A percentile compares a stretch with the other conserved stretches of the same genome.
phyloP scores from a whole-genome alignment of 352 stramenopile species.

The Phytopythium oedochilum region DNA sequence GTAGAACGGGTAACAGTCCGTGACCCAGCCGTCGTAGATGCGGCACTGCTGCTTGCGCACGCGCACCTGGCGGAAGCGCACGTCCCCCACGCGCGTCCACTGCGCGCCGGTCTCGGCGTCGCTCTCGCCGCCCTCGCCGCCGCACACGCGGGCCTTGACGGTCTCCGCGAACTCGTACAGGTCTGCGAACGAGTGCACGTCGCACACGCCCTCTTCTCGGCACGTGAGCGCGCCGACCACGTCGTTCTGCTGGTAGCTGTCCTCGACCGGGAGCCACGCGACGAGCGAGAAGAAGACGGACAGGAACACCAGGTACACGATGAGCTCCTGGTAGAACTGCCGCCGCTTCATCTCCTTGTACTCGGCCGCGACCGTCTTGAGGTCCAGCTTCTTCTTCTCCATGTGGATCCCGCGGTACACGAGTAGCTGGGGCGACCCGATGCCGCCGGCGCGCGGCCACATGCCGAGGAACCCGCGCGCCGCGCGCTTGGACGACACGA shows the following conservation, averaged over 20 bases:
- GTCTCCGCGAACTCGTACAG: constrained; percentile 73
- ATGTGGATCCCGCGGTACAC: constrained; percentile 85
- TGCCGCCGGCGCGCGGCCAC: constrained; percentile 42
- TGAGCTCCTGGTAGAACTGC: constrained; percentile 86
- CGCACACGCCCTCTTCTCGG: constrained; percentile 72
- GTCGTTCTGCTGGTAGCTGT: constrained; percentile 84
- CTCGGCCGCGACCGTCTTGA: constrained; percentile 65
- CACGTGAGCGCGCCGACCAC: constrained; percentile 75
- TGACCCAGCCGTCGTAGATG: constrained; percentile 51
- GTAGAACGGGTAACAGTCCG: constrained; percentile 76
- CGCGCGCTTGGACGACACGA: constrained; percentile 67
- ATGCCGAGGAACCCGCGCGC: constrained; percentile 70
- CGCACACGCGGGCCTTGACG: constrained; percentile 49
- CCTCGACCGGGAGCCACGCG: constrained; percentile 71
- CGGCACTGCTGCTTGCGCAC: constrained; percentile 70
- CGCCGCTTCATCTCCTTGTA: constrained; percentile 87
- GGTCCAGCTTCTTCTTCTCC: constrained; percentile 88
- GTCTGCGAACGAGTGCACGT: constrained; percentile 69
- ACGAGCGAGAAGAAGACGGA: constrained; percentile 75
- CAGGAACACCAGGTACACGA: constrained; percentile 83
- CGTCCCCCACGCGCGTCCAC: constrained; percentile 71
- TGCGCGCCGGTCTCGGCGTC: constrained; percentile 52
- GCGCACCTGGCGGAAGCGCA: constrained; percentile 80
- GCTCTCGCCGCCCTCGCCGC: constrained; percentile 18
- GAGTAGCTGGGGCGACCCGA: constrained; percentile 29